These are phyloP conservation scores for Penicillium pancosmium DNA, from an alignment of 495 filamentous ascomycete genomes.

Conservation along the genomic window DNA sequence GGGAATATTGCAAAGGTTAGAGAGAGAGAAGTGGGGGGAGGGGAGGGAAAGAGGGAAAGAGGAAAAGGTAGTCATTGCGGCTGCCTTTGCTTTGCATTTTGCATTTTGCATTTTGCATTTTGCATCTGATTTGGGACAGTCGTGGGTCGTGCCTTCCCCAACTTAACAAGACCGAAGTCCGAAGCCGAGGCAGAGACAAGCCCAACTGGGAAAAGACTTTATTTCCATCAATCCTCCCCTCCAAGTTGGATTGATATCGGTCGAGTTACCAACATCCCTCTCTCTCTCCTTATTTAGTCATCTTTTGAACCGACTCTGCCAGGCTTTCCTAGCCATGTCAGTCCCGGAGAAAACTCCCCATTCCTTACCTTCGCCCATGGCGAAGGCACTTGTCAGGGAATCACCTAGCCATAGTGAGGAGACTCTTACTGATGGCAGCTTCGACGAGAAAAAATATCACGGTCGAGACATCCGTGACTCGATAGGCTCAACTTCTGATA, in stretches of 20 bases:
- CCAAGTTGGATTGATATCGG: constrained; percentile 1
- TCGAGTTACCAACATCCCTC: constrained; percentile 21
- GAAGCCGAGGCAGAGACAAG: too few species aligned
- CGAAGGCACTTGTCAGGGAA: background rate
- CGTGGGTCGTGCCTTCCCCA: background rate
- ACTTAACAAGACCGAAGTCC: too few species aligned
- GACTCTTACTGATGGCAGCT: constrained; percentile 27
- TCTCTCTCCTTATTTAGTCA: constrained; percentile 17
- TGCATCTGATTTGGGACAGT: background rate
- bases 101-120: background rate
- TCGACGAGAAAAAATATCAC: constrained; percentile 16
- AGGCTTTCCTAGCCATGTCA: constrained; percentile 27
- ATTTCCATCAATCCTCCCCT: background rate
- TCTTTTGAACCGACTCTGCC: constrained; percentile 22
- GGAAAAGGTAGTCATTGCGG: background rate
- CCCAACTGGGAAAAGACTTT: background rate
- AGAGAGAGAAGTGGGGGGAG: background rate
- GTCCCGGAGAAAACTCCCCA: constrained; percentile 27
- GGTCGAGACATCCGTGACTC: constrained; percentile 24
- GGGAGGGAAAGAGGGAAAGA: background rate
- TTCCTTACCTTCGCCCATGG: constrained; percentile 24
- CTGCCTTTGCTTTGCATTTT: background rate
- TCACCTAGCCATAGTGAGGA: background rate
- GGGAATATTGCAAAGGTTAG: background rate
- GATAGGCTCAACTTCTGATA: constrained; percentile 11